Evolutionary conservation across 768 basidiomycete species (phyloP), one percentile per base, ranked within the genome.

Genomic region (Chalciporus sphaerocephalus): DNA sequence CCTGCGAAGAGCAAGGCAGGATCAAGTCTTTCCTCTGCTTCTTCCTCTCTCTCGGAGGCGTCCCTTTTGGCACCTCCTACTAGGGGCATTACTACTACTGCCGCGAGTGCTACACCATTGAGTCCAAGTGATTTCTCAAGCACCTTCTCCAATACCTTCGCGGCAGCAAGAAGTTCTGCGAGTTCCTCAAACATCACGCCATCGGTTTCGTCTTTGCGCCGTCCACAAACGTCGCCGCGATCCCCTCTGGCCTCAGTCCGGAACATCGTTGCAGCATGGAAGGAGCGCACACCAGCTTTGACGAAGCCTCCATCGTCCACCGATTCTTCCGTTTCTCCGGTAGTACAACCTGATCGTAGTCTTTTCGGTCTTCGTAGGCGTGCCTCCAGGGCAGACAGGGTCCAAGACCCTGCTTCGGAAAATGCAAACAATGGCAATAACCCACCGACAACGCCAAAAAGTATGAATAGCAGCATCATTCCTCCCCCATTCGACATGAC

Each of bases 221-320:
- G 83, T 33, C 80, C 82, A 3, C 79, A 84, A 44, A 72, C 72
- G 16, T 80, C 83, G 4, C 84, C 87, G 4, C 77, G 84, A 8
- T 85, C 83, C 4, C 85, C 87, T 1, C 69, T 87, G 21, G 73
- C 81, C 1, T 86, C 83, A 4, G 83, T 92, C 18, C 77, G 85
- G 24, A 90, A 90, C 52, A 80, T 90, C 30, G 83, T 92, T 6
- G 78, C 81, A 0, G 72, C 83, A 7, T 92, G 88, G 87, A 90
- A 88, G 60, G 85, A 87, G 49, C 77, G 84, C 16, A 83, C 84
- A 0, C 83, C 74, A 0, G 69, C 72, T 17, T 49, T 69, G 11
- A 66, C 66, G 2, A 56, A 65, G 13, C 32, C 56, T 0, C 66
- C 70, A 28, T 68, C 71, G 1, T 54, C 69, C 3, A 66, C 67